Evolutionary conservation across 2,329 filamentous ascomycete genomes (phyloP), one percentile per base, ranked within the genome.

Genomic region (Fusarium sp.): DNA sequence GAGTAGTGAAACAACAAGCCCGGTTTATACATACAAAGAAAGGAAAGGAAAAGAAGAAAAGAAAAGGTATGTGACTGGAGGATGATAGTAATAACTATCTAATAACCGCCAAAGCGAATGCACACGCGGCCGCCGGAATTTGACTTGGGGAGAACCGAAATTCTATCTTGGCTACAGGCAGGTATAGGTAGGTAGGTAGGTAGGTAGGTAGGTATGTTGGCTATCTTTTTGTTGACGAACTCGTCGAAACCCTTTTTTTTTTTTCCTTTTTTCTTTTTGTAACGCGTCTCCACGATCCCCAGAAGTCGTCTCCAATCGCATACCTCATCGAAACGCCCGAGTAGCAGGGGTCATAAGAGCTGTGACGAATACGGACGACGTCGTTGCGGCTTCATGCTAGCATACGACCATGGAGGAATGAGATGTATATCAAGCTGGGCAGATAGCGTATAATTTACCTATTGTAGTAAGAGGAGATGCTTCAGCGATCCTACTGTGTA

Each of bases 1-100:
- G 44, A 56, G 49, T 54, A 45, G 61, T 65, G 57, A 58, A 62
- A 65, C 61, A 65, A 53, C 61, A 65, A 53, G 46, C 57, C 57
- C 33, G 25, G 48, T 50, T 65, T 42, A 32, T 33, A 49, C 32
- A 31, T 19, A 29, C 42, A 38, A 31, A 41, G 13, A 44, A 14
- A n/a, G n/a, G n/a, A n/a, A n/a, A n/a, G n/a, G n/a, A n/a, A n/a
- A n/a, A n/a, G n/a, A n/a, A n/a, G n/a, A n/a, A n/a, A n/a, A n/a
- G n/a, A n/a, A n/a, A n/a, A 38, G 29, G 9, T 29, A 38, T 19
- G 19, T 19, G 19, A 19, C 19, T 19, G 19, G 19, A 19, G 19
- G 3, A 4, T 19, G 19, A 29, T 21, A 54, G 8, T 25, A 25
- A 48, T 29, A 35, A 48, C 32, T 15, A 42, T n/a, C n/a, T n/a